These are phyloP conservation scores for Paramecium sonneborni DNA, from an alignment of 73 alveolate species.

Conservation along the genomic window DNA sequence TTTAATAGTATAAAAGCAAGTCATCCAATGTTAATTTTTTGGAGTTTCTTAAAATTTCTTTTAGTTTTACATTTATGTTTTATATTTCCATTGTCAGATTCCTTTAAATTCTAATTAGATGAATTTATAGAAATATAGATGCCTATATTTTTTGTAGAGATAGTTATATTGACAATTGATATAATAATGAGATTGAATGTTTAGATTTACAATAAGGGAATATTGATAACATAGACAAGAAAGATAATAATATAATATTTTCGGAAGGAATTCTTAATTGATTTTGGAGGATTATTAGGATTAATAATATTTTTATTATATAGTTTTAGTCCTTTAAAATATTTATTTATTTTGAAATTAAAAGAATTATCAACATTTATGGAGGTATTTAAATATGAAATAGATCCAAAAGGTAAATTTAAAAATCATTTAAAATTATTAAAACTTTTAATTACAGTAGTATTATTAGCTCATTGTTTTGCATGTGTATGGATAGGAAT, in stretches of 20 bases:
- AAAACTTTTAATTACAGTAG: background rate
- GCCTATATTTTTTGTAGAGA: background rate
- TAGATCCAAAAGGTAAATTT: conserved; percentile 37
- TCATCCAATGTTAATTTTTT: conserved; percentile 14
- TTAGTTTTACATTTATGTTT: background rate
- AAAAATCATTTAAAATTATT: conserved; percentile 9
- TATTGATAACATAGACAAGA: background rate
- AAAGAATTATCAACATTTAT: background rate
- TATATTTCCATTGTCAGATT: conserved; percentile 43
- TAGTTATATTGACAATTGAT: background rate
- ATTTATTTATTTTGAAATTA: background rate
- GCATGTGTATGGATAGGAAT: conserved; percentile 53
- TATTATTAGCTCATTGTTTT: conserved; percentile 7
- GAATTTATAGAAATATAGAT: background rate
- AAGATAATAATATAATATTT: background rate
- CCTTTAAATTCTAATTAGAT: background rate
- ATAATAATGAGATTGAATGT: background rate
- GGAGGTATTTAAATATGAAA: background rate
- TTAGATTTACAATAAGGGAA: background rate
- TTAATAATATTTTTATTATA: background rate
- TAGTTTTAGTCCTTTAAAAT: background rate
- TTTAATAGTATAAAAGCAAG: background rate
- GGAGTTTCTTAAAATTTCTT: conserved; percentile 16
- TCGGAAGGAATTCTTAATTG: background rate
- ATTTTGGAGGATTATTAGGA: conserved; percentile 43